Evolutionary conservation across 2,329 filamentous ascomycete genomes (phyloP).

Genomic region (Exophiala aquamarina): DNA sequence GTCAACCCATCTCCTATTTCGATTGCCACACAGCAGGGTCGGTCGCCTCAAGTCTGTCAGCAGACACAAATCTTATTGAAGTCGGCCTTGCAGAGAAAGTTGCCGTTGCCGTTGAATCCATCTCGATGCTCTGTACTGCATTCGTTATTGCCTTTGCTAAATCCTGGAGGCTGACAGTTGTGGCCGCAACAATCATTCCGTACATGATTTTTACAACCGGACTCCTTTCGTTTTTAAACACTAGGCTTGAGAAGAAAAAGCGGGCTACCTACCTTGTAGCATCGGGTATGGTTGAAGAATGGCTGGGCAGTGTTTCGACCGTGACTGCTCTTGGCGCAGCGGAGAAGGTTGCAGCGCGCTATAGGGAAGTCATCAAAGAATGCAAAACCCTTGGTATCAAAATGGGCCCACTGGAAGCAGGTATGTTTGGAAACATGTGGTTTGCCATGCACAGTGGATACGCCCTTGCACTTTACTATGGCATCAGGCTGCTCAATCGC

Average conservation of each 20-base stretch:
- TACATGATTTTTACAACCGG: constrained; percentile 33
- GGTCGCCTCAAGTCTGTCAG: constrained; percentile 27
- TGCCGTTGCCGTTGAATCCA: constrained; percentile 19
- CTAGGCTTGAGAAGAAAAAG: constrained; percentile 27
- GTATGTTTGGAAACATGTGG: no score
- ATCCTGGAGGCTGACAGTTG: constrained; percentile 44
- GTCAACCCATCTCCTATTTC: constrained; percentile 30
- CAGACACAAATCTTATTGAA: constrained; percentile 26
- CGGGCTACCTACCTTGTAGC: constrained; percentile 36
- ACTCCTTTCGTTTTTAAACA: constrained; percentile 24
- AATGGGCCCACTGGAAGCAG: no score
- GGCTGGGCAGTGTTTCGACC: constrained; percentile 48
- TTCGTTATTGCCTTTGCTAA: constrained; percentile 32
- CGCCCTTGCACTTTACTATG: no score
- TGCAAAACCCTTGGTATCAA: no score
- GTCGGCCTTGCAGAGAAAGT: constrained; percentile 25
- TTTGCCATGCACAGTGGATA: no score
- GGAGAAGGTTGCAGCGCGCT: constrained; percentile 26
- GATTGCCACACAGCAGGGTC: constrained; percentile 27
- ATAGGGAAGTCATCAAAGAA: constrained; percentile 29
- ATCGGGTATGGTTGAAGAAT: constrained; percentile 60
- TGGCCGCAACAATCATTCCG: constrained; percentile 49
- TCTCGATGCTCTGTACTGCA: constrained; percentile 14
- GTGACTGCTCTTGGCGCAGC: constrained; percentile 43
- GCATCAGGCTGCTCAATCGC: no score